Evolutionary conservation across 1,284 basidiomycete genomes (phyloP).

Genomic region (Rhizoctonia solani): DNA sequence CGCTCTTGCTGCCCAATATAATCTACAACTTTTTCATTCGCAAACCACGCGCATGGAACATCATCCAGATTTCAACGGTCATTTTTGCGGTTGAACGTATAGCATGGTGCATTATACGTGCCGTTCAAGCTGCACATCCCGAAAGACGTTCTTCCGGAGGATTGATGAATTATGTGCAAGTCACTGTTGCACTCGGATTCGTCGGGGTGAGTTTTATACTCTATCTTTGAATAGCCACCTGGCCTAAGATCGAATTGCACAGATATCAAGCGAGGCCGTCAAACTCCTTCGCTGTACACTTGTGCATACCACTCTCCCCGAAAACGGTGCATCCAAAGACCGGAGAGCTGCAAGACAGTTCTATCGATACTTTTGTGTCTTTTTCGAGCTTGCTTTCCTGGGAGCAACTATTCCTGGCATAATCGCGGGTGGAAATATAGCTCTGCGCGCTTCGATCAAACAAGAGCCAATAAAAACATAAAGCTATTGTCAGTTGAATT

Average conservation of each 20-base stretch:
- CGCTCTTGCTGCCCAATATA: constrained; percentile 45
- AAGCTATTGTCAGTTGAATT: neutral
- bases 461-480: constrained; percentile 13
- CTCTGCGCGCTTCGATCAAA: constrained; percentile 6
- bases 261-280: constrained; percentile 13
- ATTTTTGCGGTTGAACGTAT: constrained; percentile 17
- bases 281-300: constrained; percentile 11
- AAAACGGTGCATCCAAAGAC: constrained; percentile 14
- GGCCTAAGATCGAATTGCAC: neutral
- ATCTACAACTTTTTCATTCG: constrained; percentile 44
- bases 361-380: constrained; percentile 1
- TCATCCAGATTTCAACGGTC: constrained; percentile 12
- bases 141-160: constrained; percentile 12
- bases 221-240: neutral
- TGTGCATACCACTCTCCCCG: constrained; percentile 17
- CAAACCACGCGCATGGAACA: constrained; percentile 32
- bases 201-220: neutral
- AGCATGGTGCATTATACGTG: constrained; percentile 30
- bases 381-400: constrained; percentile 28
- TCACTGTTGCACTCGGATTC: constrained; percentile 25
- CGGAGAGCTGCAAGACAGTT: neutral
- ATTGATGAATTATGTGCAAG: constrained; percentile 17
- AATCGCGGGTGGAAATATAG: constrained; percentile 12
- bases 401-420: constrained; percentile 10
- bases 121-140: constrained; percentile 14